Base-by-base conservation (phyloP, 1,284 basidiomycete genomes). In the Heterobasidion parviporum region DNA sequence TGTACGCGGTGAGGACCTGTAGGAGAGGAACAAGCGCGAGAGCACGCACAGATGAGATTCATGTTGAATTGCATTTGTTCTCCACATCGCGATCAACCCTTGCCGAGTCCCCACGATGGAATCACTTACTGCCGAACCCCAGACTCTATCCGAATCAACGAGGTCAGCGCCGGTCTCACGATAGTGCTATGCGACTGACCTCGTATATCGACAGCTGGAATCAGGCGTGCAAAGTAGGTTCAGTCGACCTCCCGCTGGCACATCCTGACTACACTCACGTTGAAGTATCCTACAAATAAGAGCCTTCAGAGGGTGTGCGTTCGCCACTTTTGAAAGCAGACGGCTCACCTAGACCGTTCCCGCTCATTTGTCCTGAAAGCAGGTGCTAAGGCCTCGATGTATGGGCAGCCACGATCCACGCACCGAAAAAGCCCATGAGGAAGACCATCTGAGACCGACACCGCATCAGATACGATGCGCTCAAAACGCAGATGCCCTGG, bases 41-140 rank as follows among this genome's bases (percentile, higher is more conserved):
- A 8, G n/a, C 2, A 16, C 46, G 38, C 41, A 49, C 55, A 69
- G 59, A 68, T 65, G 50, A 74, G 62, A 60, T 73, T 73, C 64
- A 72, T 71, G 43, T 66, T 69, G 57, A 73, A 72, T 54, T 72
- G 69, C 67, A 63, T 64, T 58, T 63, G 53, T 54, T 48, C 57
- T 61, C 50, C 57, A 50, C n/a, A 33, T 18, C 1, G 46, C 8
- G 50, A 33, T 15, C 18, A n/a, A 15, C 14, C 18, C 10, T 51
- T 20, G 34, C 44, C 33, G 16, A 6, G 3, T 50, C 6, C 47
- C 9, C 12, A n/a, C 26, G 26, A 26, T 3, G 4, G 26, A 26
- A 26, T 26, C 26, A 49, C 54, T 46, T 36, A 56, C 54, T 56
- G 44, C 33, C 50, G 50, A 56, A 56, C n/a, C 54, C 54, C 7